A percentile compares a stretch with the other conserved stretches of the same genome.
Evolutionary conservation across 2,329 filamentous ascomycete species (phyloP).

Genomic region (Fusarium albidum): DNA sequence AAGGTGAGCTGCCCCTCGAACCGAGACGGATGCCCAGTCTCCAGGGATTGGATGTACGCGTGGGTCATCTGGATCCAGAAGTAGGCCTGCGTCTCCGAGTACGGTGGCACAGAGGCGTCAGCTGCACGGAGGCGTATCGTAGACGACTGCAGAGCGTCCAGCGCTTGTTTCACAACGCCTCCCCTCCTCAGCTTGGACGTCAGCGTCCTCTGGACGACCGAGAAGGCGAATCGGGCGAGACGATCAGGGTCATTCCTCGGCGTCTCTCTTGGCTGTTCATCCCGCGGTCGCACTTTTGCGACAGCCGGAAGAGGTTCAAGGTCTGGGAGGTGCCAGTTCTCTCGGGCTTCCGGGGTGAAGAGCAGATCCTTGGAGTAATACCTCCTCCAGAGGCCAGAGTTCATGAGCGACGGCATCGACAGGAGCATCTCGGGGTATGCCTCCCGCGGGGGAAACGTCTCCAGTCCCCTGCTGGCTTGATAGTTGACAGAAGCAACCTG

Average conservation of each 20-base stretch:
- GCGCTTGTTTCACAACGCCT: slow-evolving; percentile 39
- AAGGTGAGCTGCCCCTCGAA: slow-evolving; percentile 26
- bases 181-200: slow-evolving; percentile 30
- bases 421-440: slow-evolving; percentile 39
- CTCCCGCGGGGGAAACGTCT: slow-evolving; percentile 18
- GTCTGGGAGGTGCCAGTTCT: slow-evolving; percentile 43
- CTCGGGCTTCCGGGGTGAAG: slow-evolving; percentile 41
- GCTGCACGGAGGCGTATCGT: slow-evolving; percentile 34
- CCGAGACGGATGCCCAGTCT: neutral
- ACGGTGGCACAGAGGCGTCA: slow-evolving; percentile 32
- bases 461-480: slow-evolving; percentile 17
- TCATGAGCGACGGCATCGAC: slow-evolving; percentile 39
- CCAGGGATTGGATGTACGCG: slow-evolving; percentile 26
- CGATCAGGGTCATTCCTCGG: slow-evolving; percentile 30
- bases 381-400: slow-evolving; percentile 41
- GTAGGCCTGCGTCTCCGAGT: slow-evolving; percentile 45
- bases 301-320: slow-evolving; percentile 39
- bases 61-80: slow-evolving; percentile 44
- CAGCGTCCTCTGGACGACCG: slow-evolving; percentile 39
- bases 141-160: slow-evolving; percentile 35
- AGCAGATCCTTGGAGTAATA: slow-evolving; percentile 46
- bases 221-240: slow-evolving; percentile 42
- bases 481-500: slow-evolving; percentile 41
- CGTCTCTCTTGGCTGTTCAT: neutral
- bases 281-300: neutral